phyloP scores from a whole-genome alignment of 768 basidiomycete species.

The Mycena indigotica region DNA sequence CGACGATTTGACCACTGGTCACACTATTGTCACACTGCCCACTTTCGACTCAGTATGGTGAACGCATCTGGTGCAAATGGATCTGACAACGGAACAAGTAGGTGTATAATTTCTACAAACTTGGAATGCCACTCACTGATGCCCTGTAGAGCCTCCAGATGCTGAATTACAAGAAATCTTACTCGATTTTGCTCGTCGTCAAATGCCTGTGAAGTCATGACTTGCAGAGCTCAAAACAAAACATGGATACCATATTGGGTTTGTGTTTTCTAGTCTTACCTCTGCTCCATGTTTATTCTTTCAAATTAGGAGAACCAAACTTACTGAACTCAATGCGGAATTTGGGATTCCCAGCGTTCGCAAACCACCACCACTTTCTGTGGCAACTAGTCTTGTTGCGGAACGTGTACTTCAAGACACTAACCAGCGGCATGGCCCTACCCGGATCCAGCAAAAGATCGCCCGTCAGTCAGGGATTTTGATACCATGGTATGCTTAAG shows the following conservation, averaged over 20 bases:
- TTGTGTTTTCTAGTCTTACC: background rate
- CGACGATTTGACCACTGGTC: background rate
- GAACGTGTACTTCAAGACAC: background rate
- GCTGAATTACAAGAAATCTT: background rate
- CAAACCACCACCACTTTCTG: background rate
- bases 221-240: background rate
- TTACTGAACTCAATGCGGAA: background rate
- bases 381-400: background rate
- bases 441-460: background rate
- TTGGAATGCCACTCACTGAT: background rate
- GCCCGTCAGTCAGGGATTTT: background rate
- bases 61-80: background rate
- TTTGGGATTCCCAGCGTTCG: background rate
- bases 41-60: too few relatives aligned
- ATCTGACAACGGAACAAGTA: background rate
- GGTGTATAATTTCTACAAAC: background rate
- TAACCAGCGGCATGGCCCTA: background rate
- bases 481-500: background rate
- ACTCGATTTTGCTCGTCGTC: background rate
- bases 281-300: background rate
- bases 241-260: background rate
- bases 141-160: background rate
- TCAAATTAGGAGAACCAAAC: background rate
- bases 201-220: background rate
- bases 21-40: too few relatives aligned